Conservation (phyloP, 345 rosid genomes). For the Hevea brasiliensis region DNA sequence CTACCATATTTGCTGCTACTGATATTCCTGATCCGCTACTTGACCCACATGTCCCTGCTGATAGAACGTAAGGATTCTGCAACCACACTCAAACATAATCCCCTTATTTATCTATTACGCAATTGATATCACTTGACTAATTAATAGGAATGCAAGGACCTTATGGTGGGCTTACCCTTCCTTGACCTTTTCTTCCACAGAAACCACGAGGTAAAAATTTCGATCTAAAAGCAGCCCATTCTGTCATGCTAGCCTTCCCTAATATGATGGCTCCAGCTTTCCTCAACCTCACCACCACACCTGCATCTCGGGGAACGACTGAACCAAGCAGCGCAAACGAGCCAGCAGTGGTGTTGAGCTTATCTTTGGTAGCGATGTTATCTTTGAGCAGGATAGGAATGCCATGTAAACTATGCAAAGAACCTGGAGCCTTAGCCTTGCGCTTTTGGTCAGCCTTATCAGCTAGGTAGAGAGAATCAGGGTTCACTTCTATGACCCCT, state of each 20-base stretch:
- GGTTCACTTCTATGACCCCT: slow-evolving; percentile 27
- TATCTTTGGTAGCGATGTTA: slow-evolving; percentile 51
- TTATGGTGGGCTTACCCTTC: slow-evolving; percentile 31
- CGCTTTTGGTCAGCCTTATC: slow-evolving; percentile 28
- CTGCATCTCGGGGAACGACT: slow-evolving; percentile 46
- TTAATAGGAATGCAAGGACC: too few species aligned
- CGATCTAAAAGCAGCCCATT: slow-evolving; percentile 48
- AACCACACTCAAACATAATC: background rate
- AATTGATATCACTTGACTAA: too few species aligned
- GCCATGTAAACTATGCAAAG: slow-evolving; percentile 40
- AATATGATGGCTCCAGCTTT: slow-evolving; percentile 50
- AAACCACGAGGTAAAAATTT: slow-evolving; percentile 32
- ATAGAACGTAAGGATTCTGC: slow-evolving; percentile 18
- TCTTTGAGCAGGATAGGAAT: slow-evolving; percentile 61
- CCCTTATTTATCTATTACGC: too few species aligned
- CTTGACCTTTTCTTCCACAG: slow-evolving; percentile 52
- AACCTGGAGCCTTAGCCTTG: slow-evolving; percentile 10
- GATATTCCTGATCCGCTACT: slow-evolving; percentile 78
- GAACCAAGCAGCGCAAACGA: slow-evolving; percentile 48
- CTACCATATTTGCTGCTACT: slow-evolving; percentile 60
- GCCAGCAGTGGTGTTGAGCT: slow-evolving; percentile 56
- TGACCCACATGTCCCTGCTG: slow-evolving; percentile 64
- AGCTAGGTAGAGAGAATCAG: slow-evolving; percentile 10
- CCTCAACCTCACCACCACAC: slow-evolving; percentile 47
- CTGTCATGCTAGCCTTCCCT: slow-evolving; percentile 64